These are phyloP conservation scores for Salix purpurea DNA, from an alignment of 345 rosid species.

Conservation along the genomic window DNA sequence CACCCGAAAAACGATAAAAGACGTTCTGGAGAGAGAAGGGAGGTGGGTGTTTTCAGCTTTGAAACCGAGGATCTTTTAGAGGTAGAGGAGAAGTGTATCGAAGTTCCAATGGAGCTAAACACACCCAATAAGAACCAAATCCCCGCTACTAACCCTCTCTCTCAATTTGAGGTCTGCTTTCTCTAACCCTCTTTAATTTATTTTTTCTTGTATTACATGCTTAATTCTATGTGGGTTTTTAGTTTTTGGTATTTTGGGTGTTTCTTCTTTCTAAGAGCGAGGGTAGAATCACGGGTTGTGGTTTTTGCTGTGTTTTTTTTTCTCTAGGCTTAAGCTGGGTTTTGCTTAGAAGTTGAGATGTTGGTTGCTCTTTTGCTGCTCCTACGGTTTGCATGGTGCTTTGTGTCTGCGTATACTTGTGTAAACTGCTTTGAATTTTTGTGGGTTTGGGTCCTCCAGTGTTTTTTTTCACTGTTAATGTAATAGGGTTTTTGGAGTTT, in stretches of 20 bases:
- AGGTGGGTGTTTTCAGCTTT: neutral
- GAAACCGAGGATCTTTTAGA: neutral
- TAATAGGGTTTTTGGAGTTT: neutral
- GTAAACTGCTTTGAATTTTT: neutral
- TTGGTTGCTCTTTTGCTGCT: neutral
- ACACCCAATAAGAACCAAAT: slow-evolving; percentile 55
- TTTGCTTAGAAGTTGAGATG: neutral
- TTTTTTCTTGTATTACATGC: neutral
- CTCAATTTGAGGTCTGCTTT: slow-evolving; percentile 45
- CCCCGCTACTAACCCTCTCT: slow-evolving; percentile 29
- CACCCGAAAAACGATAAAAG: neutral
- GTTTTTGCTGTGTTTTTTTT: too few species aligned
- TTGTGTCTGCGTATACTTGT: too few species aligned
- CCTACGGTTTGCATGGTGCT: neutral
- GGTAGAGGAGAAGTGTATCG: neutral
- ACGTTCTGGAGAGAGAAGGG: neutral
- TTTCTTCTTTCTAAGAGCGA: neutral
- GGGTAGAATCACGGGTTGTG: neutral
- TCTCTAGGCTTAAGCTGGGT: neutral
- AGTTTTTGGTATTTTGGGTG: neutral
- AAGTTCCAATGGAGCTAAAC: slow-evolving; percentile 31
- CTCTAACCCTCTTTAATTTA: neutral
- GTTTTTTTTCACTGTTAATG: neutral
- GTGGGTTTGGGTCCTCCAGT: neutral
- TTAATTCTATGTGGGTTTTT: neutral